Percentiles rank a stretch among this genome's conserved stretches.
Evolutionary conservation across 257 asterid genomes (phyloP).

Genomic region (Nicotiana otophora): DNA sequence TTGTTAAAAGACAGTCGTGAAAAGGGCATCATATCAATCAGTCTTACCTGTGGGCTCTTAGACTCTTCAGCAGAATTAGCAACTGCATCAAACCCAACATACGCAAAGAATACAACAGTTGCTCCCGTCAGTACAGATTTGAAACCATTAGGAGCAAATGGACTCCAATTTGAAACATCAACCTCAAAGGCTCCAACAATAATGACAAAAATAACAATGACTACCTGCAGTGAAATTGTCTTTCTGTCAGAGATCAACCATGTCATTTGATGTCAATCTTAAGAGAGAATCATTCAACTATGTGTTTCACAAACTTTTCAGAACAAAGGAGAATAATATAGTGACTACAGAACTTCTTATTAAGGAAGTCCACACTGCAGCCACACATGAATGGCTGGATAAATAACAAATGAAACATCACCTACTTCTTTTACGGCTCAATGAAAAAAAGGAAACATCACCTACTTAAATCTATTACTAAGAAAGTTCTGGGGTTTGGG

Average conservation of each 20-base stretch:
- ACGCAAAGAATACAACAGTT: conserved; percentile 92
- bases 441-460: no score
- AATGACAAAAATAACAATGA: conserved; percentile 73
- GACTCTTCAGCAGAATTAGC: conserved; percentile 99
- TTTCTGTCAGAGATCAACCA: conserved; percentile 19
- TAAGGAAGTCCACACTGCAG: not conserved
- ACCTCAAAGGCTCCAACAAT: conserved; percentile 73
- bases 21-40: conserved; percentile 12
- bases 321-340: not conserved
- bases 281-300: not conserved
- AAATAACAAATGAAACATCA: not conserved
- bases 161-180: conserved; percentile 85
- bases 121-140: conserved; percentile 81
- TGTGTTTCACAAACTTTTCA: not conserved
- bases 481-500: not conserved
- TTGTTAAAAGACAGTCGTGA: not conserved
- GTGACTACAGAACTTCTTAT: not conserved
- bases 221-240: conserved; percentile 49
- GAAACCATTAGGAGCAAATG: conserved; percentile 81
- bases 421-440: not conserved
- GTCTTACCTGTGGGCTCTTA: conserved; percentile 80
- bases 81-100: conserved; percentile 96
- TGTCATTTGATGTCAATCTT: not conserved
- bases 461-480: not conserved
- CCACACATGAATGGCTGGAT: not conserved